Evolutionary conservation across 371 early-diverging fungal species (phyloP), one percentile per base, ranked within the genome.

Genomic region (Batkoa obscura): DNA sequence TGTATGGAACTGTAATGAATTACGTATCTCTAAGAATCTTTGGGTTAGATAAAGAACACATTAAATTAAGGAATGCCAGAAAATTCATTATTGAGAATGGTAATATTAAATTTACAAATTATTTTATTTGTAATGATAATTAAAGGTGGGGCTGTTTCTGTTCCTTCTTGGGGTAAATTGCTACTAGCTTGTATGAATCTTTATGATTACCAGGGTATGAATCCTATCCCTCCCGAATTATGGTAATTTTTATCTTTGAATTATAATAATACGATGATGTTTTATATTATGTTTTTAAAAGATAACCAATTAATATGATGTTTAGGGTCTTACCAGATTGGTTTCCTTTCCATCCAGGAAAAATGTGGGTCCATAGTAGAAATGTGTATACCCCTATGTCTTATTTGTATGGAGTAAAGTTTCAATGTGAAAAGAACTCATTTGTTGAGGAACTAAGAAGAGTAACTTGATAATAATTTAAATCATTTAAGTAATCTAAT

Each of bases 131-230:
- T n/a, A n/a, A n/a, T n/a, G n/a, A n/a, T n/a, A 15, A 15, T 45
- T n/a, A 8, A 8, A 73, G 88, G 86, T 49, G 87, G 92, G 50
- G 90, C 94, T 13, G 65, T 71, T 0, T 88, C 80, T 38, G 74
- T 80, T 13, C 90, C 97, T 42, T 80, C 93, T 45, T 97, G 97
- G 97, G 97, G 96, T 17, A 97, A 97, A 67, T 92, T 97, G 65
- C 94, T 94, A 90, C 76, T 97, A 30, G 62, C 85, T 30, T 78
- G 81, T 6, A 70, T 97, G 65, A 85, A 86, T 58, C 81, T 86
- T 5, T 97, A 97, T 69, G 90, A 92, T 38, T 97, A 88, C 84
- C 80, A 81, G 57, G 97, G 97, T 15, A 80, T 91, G 71, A 94
- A 94, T 60, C 92, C 96, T 41, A 73, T 97, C 32, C 92, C 92